Base-by-base conservation (phyloP, 345 rosid genomes). In the Citrus sp. region DNA sequence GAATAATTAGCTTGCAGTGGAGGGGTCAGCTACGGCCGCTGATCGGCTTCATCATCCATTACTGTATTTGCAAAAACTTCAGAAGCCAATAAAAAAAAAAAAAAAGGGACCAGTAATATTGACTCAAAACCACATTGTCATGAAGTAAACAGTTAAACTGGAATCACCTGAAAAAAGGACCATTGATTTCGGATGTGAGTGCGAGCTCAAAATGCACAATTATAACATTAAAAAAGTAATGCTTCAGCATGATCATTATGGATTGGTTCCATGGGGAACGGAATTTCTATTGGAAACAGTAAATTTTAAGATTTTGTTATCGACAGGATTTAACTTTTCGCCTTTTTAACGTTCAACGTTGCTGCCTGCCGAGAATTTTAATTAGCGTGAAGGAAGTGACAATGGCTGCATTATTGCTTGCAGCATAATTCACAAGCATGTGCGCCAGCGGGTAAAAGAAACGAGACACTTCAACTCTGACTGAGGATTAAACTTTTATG, bases 361-460 rank as follows among this genome's bases (percentile, higher is more conserved):
- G 75, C 27, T 46, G 25, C 18, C n/a, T 5, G 8, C 21, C 16
- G 69, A 32, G 37, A 34, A 65, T 7, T 34, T 35, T 65, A 34
- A 35, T 38, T 51, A 37, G 74, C 19, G 51, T 3, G 30, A 22
- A n/a, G 14, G 32, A 3, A 35, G 42, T 34, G 35, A 72, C 51
- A 73, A 58, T 34, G 32, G 7, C 30, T 21, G 66, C 75, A 56
- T 56, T 56, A 72, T 72, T 34, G 62, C 40, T 74, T 59, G 64
- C 9, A 69, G 27, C 62, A 74, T 51, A 74, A 62, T 67, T 59
- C 60, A 79, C 46, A 32, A 42, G 37, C 78, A 74, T 74, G 70
- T 68, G 75, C 16, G 49, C 58, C 70, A 60, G 70, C 25, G 28
- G 42, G 69, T 60, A 35, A 42, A 59, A 58, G 63, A 40, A 32